These are phyloP conservation scores for Acacia pycnantha DNA, from an alignment of 331 rosid species.

Conservation along the genomic window DNA sequence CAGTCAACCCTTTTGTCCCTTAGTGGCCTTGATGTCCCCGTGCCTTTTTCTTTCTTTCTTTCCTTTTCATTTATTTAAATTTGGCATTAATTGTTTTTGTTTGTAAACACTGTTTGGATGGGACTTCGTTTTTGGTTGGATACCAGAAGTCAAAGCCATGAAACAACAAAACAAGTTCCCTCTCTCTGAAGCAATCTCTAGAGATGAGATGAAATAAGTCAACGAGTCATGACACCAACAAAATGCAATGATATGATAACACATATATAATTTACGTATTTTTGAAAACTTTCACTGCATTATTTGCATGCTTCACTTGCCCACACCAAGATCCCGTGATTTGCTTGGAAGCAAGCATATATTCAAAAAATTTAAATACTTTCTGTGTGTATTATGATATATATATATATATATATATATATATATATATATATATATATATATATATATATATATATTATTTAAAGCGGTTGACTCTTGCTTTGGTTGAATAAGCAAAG, in stretches of 20 bases:
- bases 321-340: not conserved
- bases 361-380: no score
- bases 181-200: constrained; percentile 54
- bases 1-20: not conserved
- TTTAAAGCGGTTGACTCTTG: constrained; percentile 72
- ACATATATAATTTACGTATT: not conserved
- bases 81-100: not conserved
- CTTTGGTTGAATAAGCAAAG: constrained; percentile 41
- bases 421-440: no score
- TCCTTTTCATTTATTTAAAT: not conserved
- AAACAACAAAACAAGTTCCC: constrained; percentile 54
- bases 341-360: not conserved
- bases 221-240: not conserved
- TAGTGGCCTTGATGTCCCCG: not conserved
- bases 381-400: not conserved
- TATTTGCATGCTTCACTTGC: not conserved
- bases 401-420: no score
- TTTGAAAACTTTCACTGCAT: not conserved
- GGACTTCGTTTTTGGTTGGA: constrained; percentile 23
- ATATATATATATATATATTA: no score
- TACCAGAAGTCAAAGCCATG: constrained; percentile 62
- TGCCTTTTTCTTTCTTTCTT: not conserved
- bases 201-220: not conserved
- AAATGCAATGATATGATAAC: no score
- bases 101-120: not conserved